Base-by-base conservation (phyloP, 2,329 filamentous ascomycete species). In the Xylaria hypoxylon region DNA sequence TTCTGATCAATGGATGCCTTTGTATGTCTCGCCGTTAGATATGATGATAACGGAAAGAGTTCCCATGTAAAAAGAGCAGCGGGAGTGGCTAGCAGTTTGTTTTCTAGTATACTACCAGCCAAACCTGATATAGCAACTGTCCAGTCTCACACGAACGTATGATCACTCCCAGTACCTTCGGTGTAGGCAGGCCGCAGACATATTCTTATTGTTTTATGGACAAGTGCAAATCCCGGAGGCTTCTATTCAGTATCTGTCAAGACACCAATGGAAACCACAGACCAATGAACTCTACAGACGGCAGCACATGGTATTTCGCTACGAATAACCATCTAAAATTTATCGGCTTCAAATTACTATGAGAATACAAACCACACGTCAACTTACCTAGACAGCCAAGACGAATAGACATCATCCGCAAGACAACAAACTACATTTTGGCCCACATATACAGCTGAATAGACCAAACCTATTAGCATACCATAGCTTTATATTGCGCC, bases 251-350 rank as follows among this genome's bases (percentile, higher is more conserved):
- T 11, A 13, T 17, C 22, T n/a, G 5, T 42, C n/a, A 52, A 44
- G 19, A 22, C 19, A 44, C 19, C 38, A 64, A 53, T 58, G 13
- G 28, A 31, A 50, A 8, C 19, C 51, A 31, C 40, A 8, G 2
- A 24, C 61, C 57, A 55, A 61, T 68, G 52, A 58, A 28, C 48
- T 35, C 22, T 7, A 40, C 24, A 48, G 44, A 45, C 35, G 10
- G 31, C 13, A 62, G 47, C 62, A 67, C 50, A 52, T 64, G 53
- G 40, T 28, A 47, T 11, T 40, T 24, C 26, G 38, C 38, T 50
- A 24, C 47, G 40, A 63, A 66, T 44, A 26, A 24, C 8, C 28
- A 52, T 57, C 7, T 55, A 31, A 40, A 48, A 8, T 17, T 22
- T 31, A 40, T 28, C 2, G 47, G 31, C 22, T 2, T 40, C 19